Percentiles rank a stretch among this genome's conserved stretches.
Evolutionary conservation across 345 rosid genomes (phyloP).

Genomic region (Arabidopsis thaliana): DNA sequence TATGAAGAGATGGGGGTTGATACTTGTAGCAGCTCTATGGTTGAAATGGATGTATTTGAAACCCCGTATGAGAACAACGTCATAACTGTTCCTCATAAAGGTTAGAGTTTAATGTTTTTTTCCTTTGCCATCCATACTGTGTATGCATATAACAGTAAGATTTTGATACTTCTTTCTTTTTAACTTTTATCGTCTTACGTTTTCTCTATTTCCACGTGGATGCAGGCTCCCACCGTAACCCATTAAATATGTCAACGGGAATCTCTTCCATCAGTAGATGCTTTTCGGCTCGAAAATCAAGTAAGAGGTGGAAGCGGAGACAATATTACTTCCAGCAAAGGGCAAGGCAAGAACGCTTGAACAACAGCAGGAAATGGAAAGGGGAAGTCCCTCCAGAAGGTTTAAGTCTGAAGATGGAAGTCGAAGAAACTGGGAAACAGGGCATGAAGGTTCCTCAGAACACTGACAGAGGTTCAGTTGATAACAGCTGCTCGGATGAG

Average conservation of each 20-base stretch:
- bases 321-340: slow-evolving; percentile 76
- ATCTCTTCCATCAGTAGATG: slow-evolving; percentile 64
- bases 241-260: slow-evolving; percentile 51
- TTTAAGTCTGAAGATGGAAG: slow-evolving; percentile 47
- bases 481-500: slow-evolving; percentile 51
- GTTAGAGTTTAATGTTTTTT: slow-evolving; percentile 47
- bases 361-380: slow-evolving; percentile 93
- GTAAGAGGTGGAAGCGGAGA: slow-evolving; percentile 91
- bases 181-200: background rate
- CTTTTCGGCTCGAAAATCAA: slow-evolving; percentile 61
- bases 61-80: slow-evolving; percentile 45
- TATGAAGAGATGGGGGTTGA: slow-evolving; percentile 56
- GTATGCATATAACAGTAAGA: background rate
- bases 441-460: slow-evolving; percentile 19
- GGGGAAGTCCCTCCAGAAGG: slow-evolving; percentile 63
- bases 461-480: slow-evolving; percentile 31
- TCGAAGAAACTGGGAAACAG: slow-evolving; percentile 40
- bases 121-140: slow-evolving; percentile 6
- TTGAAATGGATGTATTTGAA: slow-evolving; percentile 94
- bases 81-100: slow-evolving; percentile 50
- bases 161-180: slow-evolving; percentile 14
- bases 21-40: slow-evolving; percentile 58
- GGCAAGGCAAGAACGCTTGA: slow-evolving; percentile 92
- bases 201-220: slow-evolving; percentile 19
- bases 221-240: slow-evolving; percentile 62